These are phyloP conservation scores for Annulohypoxylon maeteangense DNA, from an alignment of 495 filamentous ascomycete species.

Conservation along the genomic window DNA sequence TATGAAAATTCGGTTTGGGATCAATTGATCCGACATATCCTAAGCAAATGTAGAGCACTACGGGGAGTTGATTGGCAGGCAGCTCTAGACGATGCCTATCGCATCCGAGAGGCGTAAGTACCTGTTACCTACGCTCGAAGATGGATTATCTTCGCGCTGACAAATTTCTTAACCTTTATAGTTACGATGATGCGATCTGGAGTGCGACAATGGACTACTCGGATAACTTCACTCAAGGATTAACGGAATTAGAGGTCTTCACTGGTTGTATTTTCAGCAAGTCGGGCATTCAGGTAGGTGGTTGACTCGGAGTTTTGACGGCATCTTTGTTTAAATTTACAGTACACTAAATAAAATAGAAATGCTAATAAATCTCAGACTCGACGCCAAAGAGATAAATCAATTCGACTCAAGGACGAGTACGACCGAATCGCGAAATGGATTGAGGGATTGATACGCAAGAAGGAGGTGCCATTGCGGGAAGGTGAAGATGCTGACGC, in stretches of 20 bases:
- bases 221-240: conserved; percentile 63
- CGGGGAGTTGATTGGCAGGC: conserved; percentile 48
- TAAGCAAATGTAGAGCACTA: conserved; percentile 34
- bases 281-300: conserved; percentile 53
- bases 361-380: conserved; percentile 46
- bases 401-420: conserved; percentile 69
- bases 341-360: background rate
- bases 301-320: background rate
- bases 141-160: background rate
- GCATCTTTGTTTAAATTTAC: background rate
- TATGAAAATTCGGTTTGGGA: conserved; percentile 53
- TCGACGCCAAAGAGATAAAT: conserved; percentile 70
- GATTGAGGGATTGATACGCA: conserved; percentile 60
- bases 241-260: conserved; percentile 82
- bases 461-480: conserved; percentile 46
- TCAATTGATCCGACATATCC: conserved; percentile 58
- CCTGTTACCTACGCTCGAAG: background rate
- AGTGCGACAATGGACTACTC: conserved; percentile 67
- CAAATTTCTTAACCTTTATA: conserved; percentile 40
- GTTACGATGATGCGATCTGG: conserved; percentile 72
- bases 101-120: conserved; percentile 66
- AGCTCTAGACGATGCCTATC: conserved; percentile 56
- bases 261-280: conserved; percentile 76
- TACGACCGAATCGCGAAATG: conserved; percentile 63
- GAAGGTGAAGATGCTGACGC: conserved; percentile 48